These are phyloP conservation scores for Plasmodium gallinaceum DNA, from an alignment of 169 alveolate species.

Conservation along the genomic window DNA sequence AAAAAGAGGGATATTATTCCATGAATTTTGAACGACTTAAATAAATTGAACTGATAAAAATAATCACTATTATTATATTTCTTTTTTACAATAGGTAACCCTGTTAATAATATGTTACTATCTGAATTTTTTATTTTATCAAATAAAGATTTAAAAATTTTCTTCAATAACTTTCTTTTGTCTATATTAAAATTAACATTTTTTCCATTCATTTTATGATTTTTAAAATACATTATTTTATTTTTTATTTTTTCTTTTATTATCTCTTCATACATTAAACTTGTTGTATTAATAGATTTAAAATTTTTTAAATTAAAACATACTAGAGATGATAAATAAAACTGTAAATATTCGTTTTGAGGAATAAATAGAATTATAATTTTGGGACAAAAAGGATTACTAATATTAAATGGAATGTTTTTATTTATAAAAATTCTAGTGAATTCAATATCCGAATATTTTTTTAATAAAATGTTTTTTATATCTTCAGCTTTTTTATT, in stretches of 20 bases:
- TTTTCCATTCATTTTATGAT: not conserved
- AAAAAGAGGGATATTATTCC: constrained; percentile 45
- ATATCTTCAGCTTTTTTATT: constrained; percentile 15
- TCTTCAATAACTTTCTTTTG: not conserved
- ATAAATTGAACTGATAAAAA: constrained; percentile 55
- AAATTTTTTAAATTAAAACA: constrained; percentile 47
- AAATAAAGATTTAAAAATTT: constrained; percentile 9
- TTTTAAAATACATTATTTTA: not conserved
- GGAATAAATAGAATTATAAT: constrained; percentile 63
- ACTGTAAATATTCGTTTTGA: constrained; percentile 47
- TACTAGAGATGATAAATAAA: constrained; percentile 37
- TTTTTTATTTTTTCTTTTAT: constrained; percentile 39
- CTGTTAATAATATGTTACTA: constrained; percentile 45
- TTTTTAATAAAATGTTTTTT: constrained; percentile 4
- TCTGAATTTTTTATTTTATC: constrained; percentile 42
- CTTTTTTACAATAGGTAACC: constrained; percentile 51
- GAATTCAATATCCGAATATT: constrained; percentile 28
- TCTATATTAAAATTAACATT: not conserved
- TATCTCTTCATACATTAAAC: constrained; percentile 15
- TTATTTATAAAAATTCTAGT: constrained; percentile 39
- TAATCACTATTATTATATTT: constrained; percentile 24
- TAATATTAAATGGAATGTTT: constrained; percentile 22
- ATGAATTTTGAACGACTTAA: constrained; percentile 30
- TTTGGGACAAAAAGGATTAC: constrained; percentile 34
- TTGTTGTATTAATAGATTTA: constrained; percentile 27